Evolutionary conservation across 2,329 filamentous ascomycete species (phyloP), one percentile per base, ranked within the genome.

Genomic region (Fusarium agapanthi): DNA sequence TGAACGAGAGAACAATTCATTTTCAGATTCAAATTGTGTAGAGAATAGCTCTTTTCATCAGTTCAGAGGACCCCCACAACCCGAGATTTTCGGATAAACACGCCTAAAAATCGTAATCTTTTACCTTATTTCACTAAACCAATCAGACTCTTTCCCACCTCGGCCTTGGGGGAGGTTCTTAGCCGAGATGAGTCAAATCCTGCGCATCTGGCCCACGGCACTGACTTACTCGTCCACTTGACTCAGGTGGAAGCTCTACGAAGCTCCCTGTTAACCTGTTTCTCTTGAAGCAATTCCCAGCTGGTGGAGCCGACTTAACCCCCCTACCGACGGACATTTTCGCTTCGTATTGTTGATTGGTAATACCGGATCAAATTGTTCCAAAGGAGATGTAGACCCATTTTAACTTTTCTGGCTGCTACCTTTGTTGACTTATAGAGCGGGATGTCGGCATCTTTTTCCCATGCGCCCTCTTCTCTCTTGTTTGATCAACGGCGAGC

Each of bases 361-460:
- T 69, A 69, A 69, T 60, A 45, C 44, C 45, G 61, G 28, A 58
- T 28, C 8, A 54, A 55, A 28, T 34, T 40, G 51, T 34, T 34
- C 44, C 30, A 57, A 45, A 55, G 51, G 56, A 55, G 47, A 57
- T 45, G 16, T 6, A 40, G 60, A 43, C 50, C 67, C 61, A 63
- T 72, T 61, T 58, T 74, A 65, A 58, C 59, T 55, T 66, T 66
- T 61, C 35, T 60, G 30, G 30, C 35, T 37, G 26, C 13, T n/a
- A 54, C 12, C 35, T 48, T 48, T 40, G 26, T 41, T 48, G 43
- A 75, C 66, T 66, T 74, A 74, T 70, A 75, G 34, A 20, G 58
- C 72, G 69, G 72, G 28, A 38, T 65, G 53, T 74, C 68, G 72
- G 68, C 48, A 43, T 56, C 26, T 59, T 72, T 72, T 74, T 44